A percentile compares a stretch with the other conserved stretches of the same genome.
Conservation (phyloP, 345 rosid species). For the Trapa incisa region DNA sequence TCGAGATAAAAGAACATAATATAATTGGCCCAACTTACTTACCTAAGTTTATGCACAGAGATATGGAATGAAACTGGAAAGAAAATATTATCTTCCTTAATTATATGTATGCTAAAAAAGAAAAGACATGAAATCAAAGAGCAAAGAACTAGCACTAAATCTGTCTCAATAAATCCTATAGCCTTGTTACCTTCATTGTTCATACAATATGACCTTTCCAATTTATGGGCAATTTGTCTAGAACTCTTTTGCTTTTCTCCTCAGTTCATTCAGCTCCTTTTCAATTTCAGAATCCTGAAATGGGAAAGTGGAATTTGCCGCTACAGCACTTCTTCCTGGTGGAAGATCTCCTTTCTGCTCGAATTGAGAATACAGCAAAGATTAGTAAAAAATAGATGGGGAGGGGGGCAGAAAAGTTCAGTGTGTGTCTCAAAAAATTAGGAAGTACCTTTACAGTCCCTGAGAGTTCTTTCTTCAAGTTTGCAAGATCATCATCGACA, state of each 20-base stretch:
- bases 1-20: too few species aligned
- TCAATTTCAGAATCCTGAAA: slow-evolving; percentile 16
- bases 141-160: too few species aligned
- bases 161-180: too few species aligned
- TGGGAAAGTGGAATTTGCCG: slow-evolving; percentile 9
- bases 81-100: too few species aligned
- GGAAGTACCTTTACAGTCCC: slow-evolving; percentile 31
- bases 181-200: too few species aligned
- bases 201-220: too few species aligned
- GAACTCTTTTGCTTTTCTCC: slow-evolving; percentile 13
- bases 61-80: too few species aligned
- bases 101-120: too few species aligned
- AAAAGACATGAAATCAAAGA: too few species aligned
- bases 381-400: neutral
- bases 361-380: neutral
- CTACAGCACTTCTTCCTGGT: slow-evolving; percentile 6
- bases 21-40: too few species aligned
- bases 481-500: slow-evolving; percentile 41
- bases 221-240: neutral
- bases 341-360: slow-evolving; percentile 22
- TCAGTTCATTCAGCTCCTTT: slow-evolving; percentile 19
- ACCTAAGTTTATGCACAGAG: too few species aligned
- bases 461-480: slow-evolving; percentile 37
- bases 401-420: neutral
- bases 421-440: neutral